Base-by-base conservation (phyloP, 106 monocot species). In the Platanthera zijinensis region DNA sequence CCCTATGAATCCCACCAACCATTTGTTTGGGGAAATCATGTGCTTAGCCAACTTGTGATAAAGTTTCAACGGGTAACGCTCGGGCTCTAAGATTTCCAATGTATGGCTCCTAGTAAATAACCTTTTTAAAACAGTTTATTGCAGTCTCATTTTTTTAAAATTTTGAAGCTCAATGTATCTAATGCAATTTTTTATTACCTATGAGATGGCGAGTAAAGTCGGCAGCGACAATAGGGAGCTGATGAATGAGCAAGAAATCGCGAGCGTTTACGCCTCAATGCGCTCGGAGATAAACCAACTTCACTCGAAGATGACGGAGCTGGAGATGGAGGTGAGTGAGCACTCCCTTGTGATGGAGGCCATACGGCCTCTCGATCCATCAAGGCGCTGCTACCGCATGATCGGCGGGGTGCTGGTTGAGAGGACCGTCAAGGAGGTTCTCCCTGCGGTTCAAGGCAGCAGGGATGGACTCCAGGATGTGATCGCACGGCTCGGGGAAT, bases 321-420 rank as follows among this genome's bases (percentile, higher is more conserved):
- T 96, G 21, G 96, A 97, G 73, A 91, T 97, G 89, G 93, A 97
- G 78, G 93, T 91, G 69, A 88, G 91, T 4, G 96, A 97, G 78
- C 96, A 97, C 80, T 84, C 85, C 8, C 84, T 97, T 5, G 96
- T 97, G 39, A 89, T 97, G 0, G 89, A 84, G 17, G 96, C 91
- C 10, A 89, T 97, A 19, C 84, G 93, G 52, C 91, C 89, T 3
- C 87, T 97, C 8, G 93, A 97, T 75, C 96, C 90, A 14, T 77
- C 90, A 0, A 76, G 96, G 50, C 87, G 93, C 5, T 97, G 96
- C 84, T 97, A 87, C 52, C 82, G 96, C 73, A 91, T 97, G 96
- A 82, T 97, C 3, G 96, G 96, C 48, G 89, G 93, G 2, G 89
- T 96, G 21, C 84, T 96, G 50, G 93, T 96, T 2, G 96, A 96